Percentiles rank a stretch among this genome's conserved stretches.
phyloP scores from a whole-genome alignment of 75 land plant species.

The Pseudotsuga menziesii region DNA sequence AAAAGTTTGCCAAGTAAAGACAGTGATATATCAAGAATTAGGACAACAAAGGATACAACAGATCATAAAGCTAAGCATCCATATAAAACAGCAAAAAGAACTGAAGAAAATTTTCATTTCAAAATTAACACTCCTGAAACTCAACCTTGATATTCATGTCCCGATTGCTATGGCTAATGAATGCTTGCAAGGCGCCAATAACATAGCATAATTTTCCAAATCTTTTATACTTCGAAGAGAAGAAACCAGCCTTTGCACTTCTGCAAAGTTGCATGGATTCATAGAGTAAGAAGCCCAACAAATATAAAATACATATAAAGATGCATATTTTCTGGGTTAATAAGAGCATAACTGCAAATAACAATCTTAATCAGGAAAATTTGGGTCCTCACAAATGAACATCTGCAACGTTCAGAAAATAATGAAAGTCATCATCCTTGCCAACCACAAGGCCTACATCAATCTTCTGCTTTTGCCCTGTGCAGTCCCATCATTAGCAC shows the following conservation, averaged over 20 bases:
- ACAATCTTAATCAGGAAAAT: not conserved
- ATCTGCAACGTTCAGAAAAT: conserved; percentile 90
- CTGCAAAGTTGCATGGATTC: conserved; percentile 35
- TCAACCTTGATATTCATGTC: conserved; percentile 79
- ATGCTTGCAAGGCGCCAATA: conserved; percentile 84
- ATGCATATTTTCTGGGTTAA: not conserved
- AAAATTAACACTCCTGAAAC: conserved; percentile 1
- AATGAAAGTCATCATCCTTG: conserved; percentile 44
- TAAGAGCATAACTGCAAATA: not conserved
- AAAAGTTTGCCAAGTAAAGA: not conserved
- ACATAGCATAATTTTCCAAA: conserved; percentile 95
- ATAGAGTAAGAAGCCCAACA: not conserved
- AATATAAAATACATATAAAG: not conserved
- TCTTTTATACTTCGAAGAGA: conserved; percentile 67
- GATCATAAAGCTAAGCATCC: not conserved
- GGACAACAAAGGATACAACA: not conserved
- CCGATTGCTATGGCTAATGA: conserved; percentile 61
- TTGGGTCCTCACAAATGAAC: conserved; percentile 71
- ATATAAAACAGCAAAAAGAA: not conserved
- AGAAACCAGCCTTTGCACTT: conserved; percentile 94
- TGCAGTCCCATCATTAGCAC: not conserved
- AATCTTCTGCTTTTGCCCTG: conserved; percentile 55
- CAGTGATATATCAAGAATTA: not conserved
- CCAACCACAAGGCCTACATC: conserved; percentile 70
- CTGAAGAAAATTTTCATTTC: not conserved